Evolutionary conservation across 148 eudicot genomes (phyloP), one percentile per base, ranked within the genome.

Genomic region (Rhododendron molle): DNA sequence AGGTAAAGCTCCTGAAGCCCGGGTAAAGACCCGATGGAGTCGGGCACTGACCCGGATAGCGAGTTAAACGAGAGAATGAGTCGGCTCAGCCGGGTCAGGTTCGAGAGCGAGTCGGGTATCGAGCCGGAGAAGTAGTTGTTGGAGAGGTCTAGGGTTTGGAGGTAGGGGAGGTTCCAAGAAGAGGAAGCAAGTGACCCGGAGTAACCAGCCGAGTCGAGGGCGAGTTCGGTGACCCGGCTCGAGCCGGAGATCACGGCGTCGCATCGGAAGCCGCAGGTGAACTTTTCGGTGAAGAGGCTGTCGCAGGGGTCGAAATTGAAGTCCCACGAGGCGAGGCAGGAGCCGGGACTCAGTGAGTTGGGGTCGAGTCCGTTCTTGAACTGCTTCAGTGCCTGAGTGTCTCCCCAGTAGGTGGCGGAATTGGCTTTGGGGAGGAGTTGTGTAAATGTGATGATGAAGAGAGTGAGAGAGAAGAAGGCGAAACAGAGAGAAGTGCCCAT

Each of bases 181-280:
- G 82, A 58, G 74, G 86, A 54, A 36, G 50, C 20, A 78, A 92
- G 88, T 38, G 82, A 54, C 3, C 91, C 95, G 16, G 91, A 83
- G 90, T 93, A 93, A 58, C 91, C 90, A 11, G 92, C 92, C 28
- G 85, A 85, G 85, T 93, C 95, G 67, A 93, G 93, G 23, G 92
- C 40, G 88, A 93, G 86, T 32, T 92, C 93, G 77, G 93, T 91
- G 87, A 93, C 85, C 21, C 93, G 91, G 72, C 83, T 81, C 3
- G 50, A n/a, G 36, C 65, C 34, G 56, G 81, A 52, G 26, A 16
- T 0, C 0, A 88, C 78, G 81, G 76, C 23, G 87, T 90, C 90
- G 88, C 99, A 96, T 3, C 95, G 86, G 88, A 96, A 79, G 18
- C 97, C 98, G 76, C 99, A 96, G 7, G 96, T 94, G 94, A 96